Conservation (phyloP, 352 stramenopile genomes). For the Phytophthora citrophthora region DNA sequence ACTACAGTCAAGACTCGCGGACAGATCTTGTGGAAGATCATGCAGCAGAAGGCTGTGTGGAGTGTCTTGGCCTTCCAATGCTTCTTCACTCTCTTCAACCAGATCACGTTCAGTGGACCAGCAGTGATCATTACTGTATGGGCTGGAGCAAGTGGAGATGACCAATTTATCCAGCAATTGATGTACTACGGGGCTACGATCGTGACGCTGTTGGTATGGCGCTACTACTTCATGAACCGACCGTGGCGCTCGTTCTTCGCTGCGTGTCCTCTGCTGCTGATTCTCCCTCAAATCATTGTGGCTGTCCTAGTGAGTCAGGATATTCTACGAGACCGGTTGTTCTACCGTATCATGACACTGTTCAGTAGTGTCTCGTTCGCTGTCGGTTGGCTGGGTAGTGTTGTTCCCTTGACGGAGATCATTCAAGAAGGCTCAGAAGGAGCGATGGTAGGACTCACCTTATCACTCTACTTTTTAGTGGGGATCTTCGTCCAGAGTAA, state of each 20-base stretch:
- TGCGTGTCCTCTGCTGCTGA: slow-evolving; percentile 27
- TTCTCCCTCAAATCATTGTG: slow-evolving; percentile 36
- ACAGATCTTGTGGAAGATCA: slow-evolving; percentile 56
- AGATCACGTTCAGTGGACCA: slow-evolving; percentile 40
- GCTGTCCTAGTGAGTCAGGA: slow-evolving; percentile 36
- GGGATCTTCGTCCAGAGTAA: slow-evolving; percentile 49
- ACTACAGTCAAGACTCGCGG: slow-evolving; percentile 45
- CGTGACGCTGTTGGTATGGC: slow-evolving; percentile 40
- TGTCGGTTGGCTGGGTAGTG: slow-evolving; percentile 35
- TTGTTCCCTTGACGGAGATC: slow-evolving; percentile 60
- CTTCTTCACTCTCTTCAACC: slow-evolving; percentile 51
- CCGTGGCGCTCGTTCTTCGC: slow-evolving; percentile 47
- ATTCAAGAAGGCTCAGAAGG: slow-evolving; percentile 62
- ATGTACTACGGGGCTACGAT: slow-evolving; percentile 32
- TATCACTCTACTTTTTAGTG: slow-evolving; percentile 52
- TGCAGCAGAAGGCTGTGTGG: slow-evolving; percentile 65
- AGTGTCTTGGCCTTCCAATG: slow-evolving; percentile 47
- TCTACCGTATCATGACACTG: slow-evolving; percentile 39
- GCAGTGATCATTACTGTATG: slow-evolving; percentile 32
- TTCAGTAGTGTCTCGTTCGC: slow-evolving; percentile 24
- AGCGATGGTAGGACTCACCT: slow-evolving; percentile 47
- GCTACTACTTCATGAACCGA: slow-evolving; percentile 49
- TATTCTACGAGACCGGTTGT: slow-evolving; percentile 30
- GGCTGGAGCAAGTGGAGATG: slow-evolving; percentile 32
- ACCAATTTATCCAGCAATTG: slow-evolving; percentile 26